Evolutionary conservation across 2,329 filamentous ascomycete genomes (phyloP), one percentile per base, ranked within the genome.

Genomic region (Aspergillus clavatus): DNA sequence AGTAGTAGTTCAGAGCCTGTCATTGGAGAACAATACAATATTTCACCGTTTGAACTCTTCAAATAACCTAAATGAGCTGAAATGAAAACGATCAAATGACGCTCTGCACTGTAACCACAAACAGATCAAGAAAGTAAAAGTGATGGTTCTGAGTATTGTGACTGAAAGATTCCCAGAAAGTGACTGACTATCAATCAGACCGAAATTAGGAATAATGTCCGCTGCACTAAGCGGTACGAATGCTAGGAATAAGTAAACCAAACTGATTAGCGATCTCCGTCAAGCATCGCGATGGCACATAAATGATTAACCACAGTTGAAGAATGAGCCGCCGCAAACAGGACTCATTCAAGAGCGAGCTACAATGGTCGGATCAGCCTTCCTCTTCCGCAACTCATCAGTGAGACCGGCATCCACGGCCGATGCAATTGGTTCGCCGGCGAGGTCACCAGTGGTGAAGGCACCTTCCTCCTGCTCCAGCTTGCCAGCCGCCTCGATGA

Each of bases 371-470:
- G 51, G 37, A 21, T 57, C 52, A 27, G 50, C 46, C 23, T 53
- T 62, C 31, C 62, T 51, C 41, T 53, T 56, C n/a, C 87, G 19
- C 89, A 96, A 68, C 78, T 96, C 22, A 90, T 96, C 69, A 83
- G 89, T 62, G 91, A 95, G 86, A 83, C 88, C 7, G 84, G 86
- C 31, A 82, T 89, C 66, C 14, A 61, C 53, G 4, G 54, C 57
- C 3, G 61, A 57, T 7, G 58, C 50, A 24, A 54, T 50, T 26
- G 58, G 49, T 41, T 53, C 51, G 19, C 50, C 46, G 2, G 49
- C 31, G 18, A 50, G 41, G 42, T 66, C 60, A 8, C 59, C 62
- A 10, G 52, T 49, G 38, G 61, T 49, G 2, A 62, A 45, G 22
- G 55, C 56, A 1, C 56, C 56, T 42, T 68, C 63, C 18, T 67